phyloP scores from a whole-genome alignment of 352 stramenopile species.

The Aphanomyces stellatus region DNA sequence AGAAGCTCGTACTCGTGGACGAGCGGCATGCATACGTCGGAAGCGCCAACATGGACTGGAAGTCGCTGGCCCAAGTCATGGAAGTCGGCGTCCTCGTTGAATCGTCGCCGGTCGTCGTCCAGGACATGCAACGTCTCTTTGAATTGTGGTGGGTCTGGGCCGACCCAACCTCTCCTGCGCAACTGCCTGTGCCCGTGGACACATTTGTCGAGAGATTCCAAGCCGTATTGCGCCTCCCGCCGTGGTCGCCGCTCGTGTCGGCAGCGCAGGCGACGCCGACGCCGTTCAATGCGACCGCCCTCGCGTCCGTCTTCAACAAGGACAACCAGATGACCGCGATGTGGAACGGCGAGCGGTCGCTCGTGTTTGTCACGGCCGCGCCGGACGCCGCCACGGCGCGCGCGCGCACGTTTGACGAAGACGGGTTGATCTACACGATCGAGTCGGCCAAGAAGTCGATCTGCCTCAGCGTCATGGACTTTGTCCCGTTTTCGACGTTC shows the following conservation, averaged over 20 bases:
- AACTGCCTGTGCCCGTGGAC: conserved; percentile 9
- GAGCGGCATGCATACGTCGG: conserved; percentile 54
- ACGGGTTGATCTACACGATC: conserved; percentile 68
- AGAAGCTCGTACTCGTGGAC: conserved; percentile 79
- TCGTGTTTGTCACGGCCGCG: conserved; percentile 55
- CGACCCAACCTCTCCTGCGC: conserved; percentile 21
- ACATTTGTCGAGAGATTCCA: conserved; percentile 48
- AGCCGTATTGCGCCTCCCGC: conserved; percentile 39
- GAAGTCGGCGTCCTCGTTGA: conserved; percentile 66
- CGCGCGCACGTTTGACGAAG: conserved; percentile 56
- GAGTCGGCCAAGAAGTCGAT: conserved; percentile 39
- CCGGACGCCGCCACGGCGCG: conserved; percentile 44
- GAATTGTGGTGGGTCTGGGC: conserved; percentile 66
- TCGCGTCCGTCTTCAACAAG: conserved; percentile 41
- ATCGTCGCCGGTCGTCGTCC: conserved; percentile 31
- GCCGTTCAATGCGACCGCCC: conserved; percentile 40
- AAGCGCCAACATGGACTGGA: conserved; percentile 84
- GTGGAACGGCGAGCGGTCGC: conserved; percentile 8
- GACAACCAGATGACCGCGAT: conserved; percentile 34
- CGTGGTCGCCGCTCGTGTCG: conserved; percentile 48
- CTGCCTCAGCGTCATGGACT: conserved; percentile 79
- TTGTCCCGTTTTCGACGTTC: conserved; percentile 64
- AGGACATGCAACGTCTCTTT: conserved; percentile 55
- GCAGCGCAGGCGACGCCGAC: conserved; percentile 26
- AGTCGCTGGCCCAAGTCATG: conserved; percentile 76